Conservation (phyloP, 306 rosid genomes). For the Vigna nakashimae region DNA sequence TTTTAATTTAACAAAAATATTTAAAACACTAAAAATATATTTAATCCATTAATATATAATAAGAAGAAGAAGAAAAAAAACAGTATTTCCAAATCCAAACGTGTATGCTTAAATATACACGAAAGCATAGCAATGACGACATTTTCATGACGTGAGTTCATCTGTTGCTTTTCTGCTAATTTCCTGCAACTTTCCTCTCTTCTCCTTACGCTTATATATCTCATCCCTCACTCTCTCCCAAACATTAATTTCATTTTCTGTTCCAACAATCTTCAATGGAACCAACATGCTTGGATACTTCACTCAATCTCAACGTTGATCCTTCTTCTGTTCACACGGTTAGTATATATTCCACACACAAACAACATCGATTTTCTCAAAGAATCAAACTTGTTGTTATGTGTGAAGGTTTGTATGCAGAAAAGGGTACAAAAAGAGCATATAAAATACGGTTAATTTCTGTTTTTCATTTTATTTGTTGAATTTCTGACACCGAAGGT, state of each 20-base stretch:
- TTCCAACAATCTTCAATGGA: constrained; percentile 45
- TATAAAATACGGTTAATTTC: too few species aligned
- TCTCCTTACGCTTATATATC: not conserved
- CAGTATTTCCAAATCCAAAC: too few species aligned
- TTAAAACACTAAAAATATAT: too few species aligned
- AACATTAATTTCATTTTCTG: constrained; percentile 22
- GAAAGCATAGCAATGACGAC: constrained; percentile 34
- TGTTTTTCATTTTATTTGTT: too few species aligned
- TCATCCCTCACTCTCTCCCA: not conserved
- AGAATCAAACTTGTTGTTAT: too few species aligned
- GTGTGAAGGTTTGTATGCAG: too few species aligned
- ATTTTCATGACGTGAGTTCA: not conserved
- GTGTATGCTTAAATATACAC: not conserved
- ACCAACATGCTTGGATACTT: constrained; percentile 49
- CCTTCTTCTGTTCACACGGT: constrained; percentile 53
- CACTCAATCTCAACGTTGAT: constrained; percentile 64
- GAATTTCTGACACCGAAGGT: not conserved
- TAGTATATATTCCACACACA: not conserved
- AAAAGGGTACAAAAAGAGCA: too few species aligned
- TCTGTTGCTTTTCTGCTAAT: constrained; percentile 16
- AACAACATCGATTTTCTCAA: too few species aligned
- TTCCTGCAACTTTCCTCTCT: constrained; percentile 55
- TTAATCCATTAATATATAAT: too few species aligned
- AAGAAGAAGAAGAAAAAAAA: too few species aligned
- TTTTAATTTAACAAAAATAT: too few species aligned